phyloP scores from a whole-genome alignment of 139 green algal species.

The Closterium sp. region DNA sequence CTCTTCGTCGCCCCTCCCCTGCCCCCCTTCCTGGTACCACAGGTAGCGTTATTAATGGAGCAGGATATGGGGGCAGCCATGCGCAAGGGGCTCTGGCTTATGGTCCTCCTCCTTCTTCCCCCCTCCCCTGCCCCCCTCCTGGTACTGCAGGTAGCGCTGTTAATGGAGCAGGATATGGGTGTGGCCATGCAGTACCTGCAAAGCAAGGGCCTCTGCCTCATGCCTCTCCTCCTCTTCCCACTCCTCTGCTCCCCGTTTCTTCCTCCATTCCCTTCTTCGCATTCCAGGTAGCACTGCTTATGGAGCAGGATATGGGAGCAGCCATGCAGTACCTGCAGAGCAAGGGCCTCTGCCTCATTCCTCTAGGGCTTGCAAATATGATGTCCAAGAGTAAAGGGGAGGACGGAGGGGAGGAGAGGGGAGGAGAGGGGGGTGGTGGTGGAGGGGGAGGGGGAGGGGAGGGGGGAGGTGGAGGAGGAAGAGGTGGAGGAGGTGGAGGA shows the following conservation, averaged over 20 bases:
- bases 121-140: too few relatives aligned
- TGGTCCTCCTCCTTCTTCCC: not conserved
- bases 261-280: too few relatives aligned
- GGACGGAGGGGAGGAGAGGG: not conserved
- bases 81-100: slow-evolving; percentile 27
- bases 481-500: not conserved
- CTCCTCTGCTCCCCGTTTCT: too few relatives aligned
- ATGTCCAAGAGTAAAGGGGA: not conserved
- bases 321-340: slow-evolving; percentile 42
- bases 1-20: too few relatives aligned
- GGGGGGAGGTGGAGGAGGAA: not conserved
- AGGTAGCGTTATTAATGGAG: slow-evolving; percentile 35
- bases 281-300: slow-evolving; percentile 25
- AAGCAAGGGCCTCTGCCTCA: slow-evolving; percentile 25
- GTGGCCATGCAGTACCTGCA: slow-evolving; percentile 36
- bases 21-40: too few relatives aligned
- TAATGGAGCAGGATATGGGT: slow-evolving; percentile 38
- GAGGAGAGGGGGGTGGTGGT: slow-evolving; percentile 1
- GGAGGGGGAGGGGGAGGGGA: not conserved
- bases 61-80: slow-evolving; percentile 37
- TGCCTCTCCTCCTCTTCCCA: slow-evolving; percentile 5
- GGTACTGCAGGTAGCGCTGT: slow-evolving; percentile 24
- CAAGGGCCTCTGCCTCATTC: slow-evolving; percentile 35
- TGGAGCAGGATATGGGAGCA: slow-evolving; percentile 36
- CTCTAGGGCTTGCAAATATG: slow-evolving; percentile 5